Evolutionary conservation across 306 rosid species (phyloP), one percentile per base, ranked within the genome.

Genomic region (Glycine soja): DNA sequence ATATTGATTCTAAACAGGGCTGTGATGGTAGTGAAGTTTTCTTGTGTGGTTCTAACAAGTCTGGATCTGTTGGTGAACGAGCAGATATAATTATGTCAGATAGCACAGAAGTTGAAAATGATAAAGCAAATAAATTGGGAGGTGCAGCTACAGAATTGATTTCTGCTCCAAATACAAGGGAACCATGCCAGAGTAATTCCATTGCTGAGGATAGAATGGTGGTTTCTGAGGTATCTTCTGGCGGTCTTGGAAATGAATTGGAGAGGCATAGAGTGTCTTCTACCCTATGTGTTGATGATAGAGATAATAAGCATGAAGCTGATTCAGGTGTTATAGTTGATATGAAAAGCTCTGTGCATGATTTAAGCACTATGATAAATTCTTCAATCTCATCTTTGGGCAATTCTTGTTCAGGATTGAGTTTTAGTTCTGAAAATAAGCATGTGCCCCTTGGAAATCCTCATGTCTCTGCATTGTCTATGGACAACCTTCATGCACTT

Each of bases 331-430:
- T 80, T 40, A 79, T 36, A 38, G 78, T 77, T 46, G 86, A 75
- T 70, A 69, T 81, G 53, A 86, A 79, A 76, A 53, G 65, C 36
- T 79, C 85, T 5, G 86, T 54, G 34, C 92, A 76, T 14, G 87
- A 81, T 87, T 81, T 91, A n/a, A 82, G 85, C 63, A 48, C 87
- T 48, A 18, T 69, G 50, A 88, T 86, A 50, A 86, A 77, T 88
- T 78, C 77, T 82, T 85, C 89, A 9, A 64, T 62, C 64, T 77
- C 81, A 70, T 85, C 84, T 53, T 77, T 65, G n/a, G 88, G 83
- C 18, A 82, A 84, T 77, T 86, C 92, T 46, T 84, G 87, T 78
- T 88, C 93, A 19, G 94, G 86, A 76, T 80, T 84, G 65, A 80
- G 84, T 67, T 79, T 86, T 47, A 81, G 77, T 74, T 36, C 86